A percentile compares a stretch with the other conserved stretches of the same genome.
These are phyloP conservation scores for Sarcodon aspratus DNA, from an alignment of 768 basidiomycete species.

Conservation along the genomic window DNA sequence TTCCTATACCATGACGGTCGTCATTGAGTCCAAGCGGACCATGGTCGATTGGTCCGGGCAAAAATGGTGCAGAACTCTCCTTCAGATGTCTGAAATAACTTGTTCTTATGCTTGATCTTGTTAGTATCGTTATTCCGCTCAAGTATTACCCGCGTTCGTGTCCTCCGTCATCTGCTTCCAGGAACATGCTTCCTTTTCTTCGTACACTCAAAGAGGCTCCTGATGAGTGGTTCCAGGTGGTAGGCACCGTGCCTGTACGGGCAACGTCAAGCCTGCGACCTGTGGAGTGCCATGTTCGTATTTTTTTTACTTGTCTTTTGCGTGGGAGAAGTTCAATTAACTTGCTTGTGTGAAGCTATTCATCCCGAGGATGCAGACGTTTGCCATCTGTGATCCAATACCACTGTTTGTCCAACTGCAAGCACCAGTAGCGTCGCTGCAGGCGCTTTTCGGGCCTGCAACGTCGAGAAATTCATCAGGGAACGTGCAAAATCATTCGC, in stretches of 20 bases:
- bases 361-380: conserved; percentile 44
- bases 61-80: conserved; percentile 26
- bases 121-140: conserved; percentile 35
- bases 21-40: conserved; percentile 22
- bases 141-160: conserved; percentile 41
- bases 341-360: conserved; percentile 32
- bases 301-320: background rate
- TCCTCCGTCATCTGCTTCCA: conserved; percentile 41
- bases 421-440: conserved; percentile 32
- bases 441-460: conserved; percentile 27
- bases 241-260: conserved; percentile 29
- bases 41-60: conserved; percentile 32
- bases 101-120: conserved; percentile 2
- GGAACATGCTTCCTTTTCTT: conserved; percentile 33
- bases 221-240: conserved; percentile 54
- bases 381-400: conserved; percentile 41
- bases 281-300: conserved; percentile 40
- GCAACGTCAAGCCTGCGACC: conserved; percentile 22
- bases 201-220: conserved; percentile 48
- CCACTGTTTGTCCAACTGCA: conserved; percentile 57
- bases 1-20: conserved; percentile 35
- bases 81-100: background rate
- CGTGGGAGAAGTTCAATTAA: background rate
- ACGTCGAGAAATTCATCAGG: background rate
- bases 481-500: conserved; percentile 1